Evolutionary conservation across 805 yeast genomes (phyloP), one percentile per base, ranked within the genome.

Genomic region (Vanderwaltozyma verrucispora): DNA sequence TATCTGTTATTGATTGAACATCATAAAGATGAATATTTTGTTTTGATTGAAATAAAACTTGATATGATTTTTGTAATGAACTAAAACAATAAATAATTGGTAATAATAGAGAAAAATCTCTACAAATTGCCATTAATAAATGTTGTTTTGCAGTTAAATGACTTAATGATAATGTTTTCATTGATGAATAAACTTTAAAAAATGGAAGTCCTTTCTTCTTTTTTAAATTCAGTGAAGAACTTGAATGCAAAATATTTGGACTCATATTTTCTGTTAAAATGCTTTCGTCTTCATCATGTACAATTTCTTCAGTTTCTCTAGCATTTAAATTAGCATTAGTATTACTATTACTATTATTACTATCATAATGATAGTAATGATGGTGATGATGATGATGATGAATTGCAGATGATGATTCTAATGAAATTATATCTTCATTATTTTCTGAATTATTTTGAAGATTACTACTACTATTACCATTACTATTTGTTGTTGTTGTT

Each of bases 101-200:
- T 1, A 86, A 84, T 6, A 80, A 58, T 5, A 87, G 63, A 2
- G 94, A 83, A 21, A 84, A 63, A 48, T 85, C 92, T 33, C 94
- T 67, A 46, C 89, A 80, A n/a, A 77, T 59, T 0, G 92, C 87
- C 42, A 85, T 67, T 4, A 80, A 69, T 41, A 82, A 69, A 54
- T 84, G 92, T 49, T 84, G 87, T 43, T 75, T 69, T 2, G 92
- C 83, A 41, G 79, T 79, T 43, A 85, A 63, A 45, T 84, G 74
- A 45, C 74, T 75, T 40, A 85, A 64, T 0, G 94, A 89, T 17
- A 83, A 56, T 23, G 69, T 65, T 53, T 82, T 81, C 33, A 75
- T 51, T 10, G 60, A 53, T 23, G 45, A 40, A 23, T 54, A 58
- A 14, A 53, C 42, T 24, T 39, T 46, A 29, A 36, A 28, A 14